Percentiles rank a stretch among this genome's conserved stretches.
Evolutionary conservation across 2,329 filamentous ascomycete species (phyloP).

Genomic region (Huntiella moniliformis): DNA sequence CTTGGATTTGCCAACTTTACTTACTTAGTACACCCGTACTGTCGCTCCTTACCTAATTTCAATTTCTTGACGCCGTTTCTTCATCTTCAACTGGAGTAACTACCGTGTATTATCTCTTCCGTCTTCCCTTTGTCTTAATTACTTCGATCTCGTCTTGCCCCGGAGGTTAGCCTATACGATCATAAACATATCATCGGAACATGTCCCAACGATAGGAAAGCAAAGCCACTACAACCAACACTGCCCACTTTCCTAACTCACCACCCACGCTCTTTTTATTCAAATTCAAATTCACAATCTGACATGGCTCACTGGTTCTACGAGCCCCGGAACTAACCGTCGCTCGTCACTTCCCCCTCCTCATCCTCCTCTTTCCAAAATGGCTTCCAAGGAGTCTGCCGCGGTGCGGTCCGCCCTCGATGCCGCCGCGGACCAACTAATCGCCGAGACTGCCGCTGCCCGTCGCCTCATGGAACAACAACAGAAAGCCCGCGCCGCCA

Average conservation of each 20-base stretch:
- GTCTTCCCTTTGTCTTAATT: not conserved
- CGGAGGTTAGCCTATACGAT: constrained; percentile 1
- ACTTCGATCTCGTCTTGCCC: constrained; percentile 4
- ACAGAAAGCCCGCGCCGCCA: constrained; percentile 4
- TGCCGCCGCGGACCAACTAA: constrained; percentile 11
- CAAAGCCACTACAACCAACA: too few species aligned
- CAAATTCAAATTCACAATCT: not conserved
- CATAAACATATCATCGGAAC: not conserved
- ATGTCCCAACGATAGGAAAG: too few species aligned
- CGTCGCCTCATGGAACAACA: constrained; percentile 10
- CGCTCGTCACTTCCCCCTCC: not conserved
- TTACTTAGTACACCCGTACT: not conserved
- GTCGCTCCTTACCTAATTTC: not conserved
- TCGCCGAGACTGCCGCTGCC: constrained; percentile 10
- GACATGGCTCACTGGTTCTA: constrained; percentile 2
- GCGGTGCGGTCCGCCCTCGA: constrained; percentile 12
- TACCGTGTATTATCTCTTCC: not conserved
- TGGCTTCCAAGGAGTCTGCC: not conserved
- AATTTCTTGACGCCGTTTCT: not conserved
- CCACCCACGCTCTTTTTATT: not conserved
- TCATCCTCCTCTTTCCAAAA: not conserved
- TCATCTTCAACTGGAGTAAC: not conserved
- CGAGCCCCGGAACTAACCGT: constrained; percentile 5
- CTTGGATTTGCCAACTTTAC: too few species aligned
- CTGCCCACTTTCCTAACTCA: too few species aligned